Conservation (phyloP, 139 green algal genomes). For the Tetraselmis striata region DNA sequence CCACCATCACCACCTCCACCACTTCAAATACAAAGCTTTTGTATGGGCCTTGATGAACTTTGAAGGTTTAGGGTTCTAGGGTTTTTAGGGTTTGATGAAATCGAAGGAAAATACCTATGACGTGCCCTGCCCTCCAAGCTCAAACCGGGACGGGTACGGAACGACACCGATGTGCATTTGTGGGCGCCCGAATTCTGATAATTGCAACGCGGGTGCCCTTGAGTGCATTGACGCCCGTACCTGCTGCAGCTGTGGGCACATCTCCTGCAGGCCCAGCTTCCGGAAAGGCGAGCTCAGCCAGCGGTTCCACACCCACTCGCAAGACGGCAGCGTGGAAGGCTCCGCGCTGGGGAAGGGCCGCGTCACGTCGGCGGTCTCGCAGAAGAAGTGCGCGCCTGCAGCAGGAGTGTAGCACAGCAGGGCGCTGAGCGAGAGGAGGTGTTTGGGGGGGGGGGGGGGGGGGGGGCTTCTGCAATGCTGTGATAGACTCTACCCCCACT, state of each 20-base stretch:
- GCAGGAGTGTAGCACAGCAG: background rate
- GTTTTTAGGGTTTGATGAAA: too few relatives aligned
- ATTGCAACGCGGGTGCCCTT: too few relatives aligned
- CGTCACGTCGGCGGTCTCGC: slow-evolving; percentile 88
- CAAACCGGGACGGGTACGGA: too few relatives aligned
- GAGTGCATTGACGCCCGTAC: too few relatives aligned
- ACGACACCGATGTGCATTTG: too few relatives aligned
- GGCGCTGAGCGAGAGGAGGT: background rate
- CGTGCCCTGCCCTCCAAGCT: too few relatives aligned
- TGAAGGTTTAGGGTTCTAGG: too few relatives aligned
- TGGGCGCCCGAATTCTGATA: too few relatives aligned
- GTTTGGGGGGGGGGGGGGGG: slow-evolving; percentile 28
- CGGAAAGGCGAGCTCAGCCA: slow-evolving; percentile 65
- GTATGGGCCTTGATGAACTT: too few relatives aligned
- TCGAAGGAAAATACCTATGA: too few relatives aligned
- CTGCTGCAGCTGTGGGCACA: slow-evolving; percentile 83
- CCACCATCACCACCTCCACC: too few relatives aligned
- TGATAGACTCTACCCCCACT: background rate
- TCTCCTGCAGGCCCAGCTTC: slow-evolving; percentile 45
- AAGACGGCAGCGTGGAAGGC: slow-evolving; percentile 37
- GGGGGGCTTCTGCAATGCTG: slow-evolving; percentile 10
- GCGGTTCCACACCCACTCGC: slow-evolving; percentile 87
- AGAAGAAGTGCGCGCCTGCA: slow-evolving; percentile 82
- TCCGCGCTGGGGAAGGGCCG: slow-evolving; percentile 75
- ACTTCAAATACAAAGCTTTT: too few relatives aligned